Evolutionary conservation across 257 asterid species (phyloP).

Genomic region (Scutellaria galericulata): DNA sequence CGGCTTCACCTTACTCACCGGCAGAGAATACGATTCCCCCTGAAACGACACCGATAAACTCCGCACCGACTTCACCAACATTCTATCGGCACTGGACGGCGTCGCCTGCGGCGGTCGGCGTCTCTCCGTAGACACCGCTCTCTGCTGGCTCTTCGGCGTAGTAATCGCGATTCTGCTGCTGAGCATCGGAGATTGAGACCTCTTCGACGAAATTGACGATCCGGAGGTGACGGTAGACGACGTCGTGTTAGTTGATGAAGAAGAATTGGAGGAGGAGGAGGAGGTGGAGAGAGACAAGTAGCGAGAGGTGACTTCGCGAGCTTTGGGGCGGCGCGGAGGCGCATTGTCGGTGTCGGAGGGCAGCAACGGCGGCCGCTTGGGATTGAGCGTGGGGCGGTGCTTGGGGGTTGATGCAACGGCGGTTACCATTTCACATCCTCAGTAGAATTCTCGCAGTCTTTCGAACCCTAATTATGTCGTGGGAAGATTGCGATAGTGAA

Average conservation of each 20-base stretch:
- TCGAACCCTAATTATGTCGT: slow-evolving; percentile 36
- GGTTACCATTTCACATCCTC: slow-evolving; percentile 75
- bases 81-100: slow-evolving; percentile 59
- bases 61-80: slow-evolving; percentile 64
- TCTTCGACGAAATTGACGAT: slow-evolving; percentile 53
- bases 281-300: slow-evolving; percentile 65
- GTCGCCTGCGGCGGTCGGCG: slow-evolving; percentile 43
- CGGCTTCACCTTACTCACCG: slow-evolving; percentile 63
- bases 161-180: slow-evolving; percentile 36
- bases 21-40: slow-evolving; percentile 67
- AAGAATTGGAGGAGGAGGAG: slow-evolving; percentile 59
- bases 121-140: slow-evolving; percentile 61
- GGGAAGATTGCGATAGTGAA: slow-evolving; percentile 28
- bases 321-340: slow-evolving; percentile 57
- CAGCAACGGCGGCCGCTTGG: slow-evolving; percentile 65
- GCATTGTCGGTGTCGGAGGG: slow-evolving; percentile 68
- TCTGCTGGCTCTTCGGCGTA: slow-evolving; percentile 46
- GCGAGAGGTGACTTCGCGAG: slow-evolving; percentile 67
- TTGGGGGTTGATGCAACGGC: slow-evolving; percentile 62
- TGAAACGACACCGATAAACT: slow-evolving; percentile 85
- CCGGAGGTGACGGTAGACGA: slow-evolving; percentile 60
- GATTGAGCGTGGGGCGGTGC: slow-evolving; percentile 52
- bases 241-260: slow-evolving; percentile 57
- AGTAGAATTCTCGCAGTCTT: not conserved
- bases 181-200: slow-evolving; percentile 60